Evolutionary conservation across 805 yeast genomes (phyloP), one percentile per base, ranked within the genome.

Genomic region (Candida tammaniensis): DNA sequence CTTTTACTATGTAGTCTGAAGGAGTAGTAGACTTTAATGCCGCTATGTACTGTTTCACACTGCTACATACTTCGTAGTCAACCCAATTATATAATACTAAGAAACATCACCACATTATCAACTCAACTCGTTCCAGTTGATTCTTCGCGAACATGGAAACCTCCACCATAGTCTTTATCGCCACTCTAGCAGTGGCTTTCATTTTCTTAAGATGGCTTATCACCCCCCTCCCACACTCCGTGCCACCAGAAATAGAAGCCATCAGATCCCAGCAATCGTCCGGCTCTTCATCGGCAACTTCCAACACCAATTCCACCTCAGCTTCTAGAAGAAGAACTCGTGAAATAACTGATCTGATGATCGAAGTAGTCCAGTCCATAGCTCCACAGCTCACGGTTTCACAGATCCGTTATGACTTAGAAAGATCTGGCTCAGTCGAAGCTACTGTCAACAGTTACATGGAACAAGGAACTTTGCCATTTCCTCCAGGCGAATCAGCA

Each of bases 301-400:
- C 27, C 17, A 20, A 14, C n/a, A 18, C 36, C 5, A 28, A 24
- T 17, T 18, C 42, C 22, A 23, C 39, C 23, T 16, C 50, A 14
- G 28, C 33, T 29, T 35, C 39, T 35, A 39, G 43, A 25, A 71
- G 28, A 25, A 7, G 14, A 4, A 13, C 16, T 30, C 71, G 85
- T 38, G 62, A 55, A 10, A 80, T 82, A 15, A 78, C 82, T 3
- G 67, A 65, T 4, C 76, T 74, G 38, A 91, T 91, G 98, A 70
- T 91, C 27, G 93, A 83, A 43, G 80, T 85, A 0, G 96, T 91
- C 2, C 84, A 79, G 47, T 78, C 87, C 26, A 68, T 91, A 36
- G 95, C 88, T 0, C 96, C 97, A 4, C 67, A 68, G 14, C 61
- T 86, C 20, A 68, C 84, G 1, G 71, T 61, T 4, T 84, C 74